These are phyloP conservation scores for Cryptosporidium sp. DNA, from an alignment of 169 alveolate species.

Conservation along the genomic window DNA sequence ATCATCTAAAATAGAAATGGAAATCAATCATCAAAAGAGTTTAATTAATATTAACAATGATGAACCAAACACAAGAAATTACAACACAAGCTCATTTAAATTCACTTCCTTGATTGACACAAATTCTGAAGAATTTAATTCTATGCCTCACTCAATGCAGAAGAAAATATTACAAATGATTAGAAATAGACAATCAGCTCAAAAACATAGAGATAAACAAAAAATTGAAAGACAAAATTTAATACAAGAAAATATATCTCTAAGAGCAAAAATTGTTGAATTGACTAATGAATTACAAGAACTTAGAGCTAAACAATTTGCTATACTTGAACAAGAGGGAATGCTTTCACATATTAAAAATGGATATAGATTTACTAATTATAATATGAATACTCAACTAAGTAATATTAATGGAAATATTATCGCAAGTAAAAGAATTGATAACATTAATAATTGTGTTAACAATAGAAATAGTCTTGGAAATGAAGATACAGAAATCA, in stretches of 20 bases:
- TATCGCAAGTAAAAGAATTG: constrained; percentile 5
- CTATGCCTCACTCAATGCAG: constrained; percentile 68
- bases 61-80: constrained; percentile 1
- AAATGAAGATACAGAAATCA: constrained; percentile 32
- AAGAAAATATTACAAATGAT: constrained; percentile 70
- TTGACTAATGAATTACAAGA: constrained; percentile 69
- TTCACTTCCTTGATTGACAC: constrained; percentile 50
- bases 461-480: constrained; percentile 14
- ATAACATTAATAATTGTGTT: neutral
- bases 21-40: constrained; percentile 7
- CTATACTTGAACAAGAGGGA: constrained; percentile 40
- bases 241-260: constrained; percentile 48
- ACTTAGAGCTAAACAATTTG: constrained; percentile 2
- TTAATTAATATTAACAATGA: neutral
- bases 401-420: constrained; percentile 7
- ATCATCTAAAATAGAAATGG: constrained; percentile 30
- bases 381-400: constrained; percentile 16
- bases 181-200: constrained; percentile 75
- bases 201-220: constrained; percentile 71
- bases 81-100: constrained; percentile 7
- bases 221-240: constrained; percentile 67
- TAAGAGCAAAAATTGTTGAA: constrained; percentile 55
- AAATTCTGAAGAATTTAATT: constrained; percentile 54
- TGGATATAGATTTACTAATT: constrained; percentile 29
- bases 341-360: constrained; percentile 48